phyloP scores from a whole-genome alignment of 2,329 filamentous ascomycete species.

The Nigrospora sphaerica region DNA sequence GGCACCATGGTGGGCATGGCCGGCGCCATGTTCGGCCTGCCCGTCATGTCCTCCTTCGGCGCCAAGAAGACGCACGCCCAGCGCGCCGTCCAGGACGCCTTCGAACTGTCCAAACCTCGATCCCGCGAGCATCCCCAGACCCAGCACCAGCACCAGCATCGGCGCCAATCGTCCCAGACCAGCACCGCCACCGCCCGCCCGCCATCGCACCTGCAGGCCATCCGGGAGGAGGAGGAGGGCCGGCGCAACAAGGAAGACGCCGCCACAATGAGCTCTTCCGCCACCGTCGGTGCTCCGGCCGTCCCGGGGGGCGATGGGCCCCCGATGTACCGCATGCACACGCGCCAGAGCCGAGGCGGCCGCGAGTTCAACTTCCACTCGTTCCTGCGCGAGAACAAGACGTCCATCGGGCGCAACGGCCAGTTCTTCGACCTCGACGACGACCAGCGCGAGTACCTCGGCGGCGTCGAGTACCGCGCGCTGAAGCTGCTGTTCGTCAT shows the following conservation, averaged over 20 bases:
- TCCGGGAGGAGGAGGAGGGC: background rate
- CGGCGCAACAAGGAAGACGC: no score
- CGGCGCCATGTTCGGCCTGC: conserved; percentile 19
- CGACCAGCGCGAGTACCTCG: conserved; percentile 49
- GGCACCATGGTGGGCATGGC: conserved; percentile 18
- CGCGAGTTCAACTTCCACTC: conserved; percentile 18
- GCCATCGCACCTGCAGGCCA: background rate
- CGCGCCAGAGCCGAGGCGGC: background rate
- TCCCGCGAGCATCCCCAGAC: conserved; percentile 4
- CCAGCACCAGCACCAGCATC: background rate
- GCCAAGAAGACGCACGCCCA: conserved; percentile 1
- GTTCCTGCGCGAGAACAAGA: conserved; percentile 14
- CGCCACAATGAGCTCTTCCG: no score
- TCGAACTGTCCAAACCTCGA: conserved; percentile 5
- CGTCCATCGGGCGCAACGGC: conserved; percentile 34
- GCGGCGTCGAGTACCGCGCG: conserved; percentile 58
- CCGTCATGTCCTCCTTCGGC: conserved; percentile 20
- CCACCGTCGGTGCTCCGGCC: background rate
- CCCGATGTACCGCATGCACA: no score
- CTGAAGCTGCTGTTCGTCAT: conserved; percentile 50
- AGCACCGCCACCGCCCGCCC: background rate
- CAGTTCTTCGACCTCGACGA: conserved; percentile 46
- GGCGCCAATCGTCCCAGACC: background rate
- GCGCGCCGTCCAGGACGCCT: background rate
- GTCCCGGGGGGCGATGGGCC: no score